phyloP scores from a whole-genome alignment of 306 rosid species.

The Senna tora region DNA sequence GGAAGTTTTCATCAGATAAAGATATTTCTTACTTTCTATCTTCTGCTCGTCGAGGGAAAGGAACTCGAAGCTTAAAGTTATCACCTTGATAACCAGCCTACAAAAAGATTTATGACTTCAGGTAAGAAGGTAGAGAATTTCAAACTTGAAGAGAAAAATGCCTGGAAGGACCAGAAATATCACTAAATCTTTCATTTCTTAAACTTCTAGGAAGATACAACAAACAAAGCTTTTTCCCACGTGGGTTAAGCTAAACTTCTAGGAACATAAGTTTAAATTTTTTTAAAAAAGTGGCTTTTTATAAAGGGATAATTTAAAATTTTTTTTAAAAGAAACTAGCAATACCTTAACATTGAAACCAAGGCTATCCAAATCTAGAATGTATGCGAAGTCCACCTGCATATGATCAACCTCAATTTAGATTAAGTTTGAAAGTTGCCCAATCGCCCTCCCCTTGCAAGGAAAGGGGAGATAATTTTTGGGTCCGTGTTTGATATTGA shows the following conservation, averaged over 20 bases:
- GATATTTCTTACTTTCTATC: constrained; percentile 78
- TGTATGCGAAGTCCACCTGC: constrained; percentile 89
- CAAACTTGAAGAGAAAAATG: constrained; percentile 15
- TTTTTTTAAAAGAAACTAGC: not conserved
- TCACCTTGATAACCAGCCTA: constrained; percentile 65
- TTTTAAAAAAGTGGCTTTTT: not conserved
- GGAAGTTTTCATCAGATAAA: constrained; percentile 23
- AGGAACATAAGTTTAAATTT: not conserved
- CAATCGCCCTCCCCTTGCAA: not conserved
- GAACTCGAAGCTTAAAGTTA: constrained; percentile 86
- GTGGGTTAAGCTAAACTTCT: too few relatives aligned
- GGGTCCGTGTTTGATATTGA: not conserved
- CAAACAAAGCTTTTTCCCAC: too few relatives aligned
- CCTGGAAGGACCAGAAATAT: constrained; percentile 16
- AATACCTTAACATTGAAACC: constrained; percentile 92
- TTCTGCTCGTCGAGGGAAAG: constrained; percentile 85
- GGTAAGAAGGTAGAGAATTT: too few relatives aligned
- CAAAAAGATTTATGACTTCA: not conserved
- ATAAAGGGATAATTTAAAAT: constrained; percentile 10
- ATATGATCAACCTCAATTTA: constrained; percentile 38
- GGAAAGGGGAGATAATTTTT: not conserved
- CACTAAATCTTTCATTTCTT: constrained; percentile 7
- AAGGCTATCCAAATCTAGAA: constrained; percentile 89
- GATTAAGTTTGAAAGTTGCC: constrained; percentile 27
- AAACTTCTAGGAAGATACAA: too few relatives aligned